Percentiles rank a stretch among this genome's conserved stretches.
phyloP scores from a whole-genome alignment of 1,284 basidiomycete genomes.

The Ceratobasidium sp. region DNA sequence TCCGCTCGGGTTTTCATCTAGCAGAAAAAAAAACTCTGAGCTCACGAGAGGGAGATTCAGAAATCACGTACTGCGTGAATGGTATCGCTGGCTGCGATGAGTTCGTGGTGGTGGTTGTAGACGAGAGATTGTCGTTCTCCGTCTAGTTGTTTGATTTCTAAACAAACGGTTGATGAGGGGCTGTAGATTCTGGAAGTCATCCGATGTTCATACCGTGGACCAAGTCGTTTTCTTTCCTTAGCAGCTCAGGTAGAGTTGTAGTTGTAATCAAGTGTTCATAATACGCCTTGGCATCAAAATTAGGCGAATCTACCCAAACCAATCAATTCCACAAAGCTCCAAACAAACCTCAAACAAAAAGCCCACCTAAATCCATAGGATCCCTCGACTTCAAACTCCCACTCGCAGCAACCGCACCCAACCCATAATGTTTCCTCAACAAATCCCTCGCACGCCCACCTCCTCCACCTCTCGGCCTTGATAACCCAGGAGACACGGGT shows the following conservation, averaged over 20 bases:
- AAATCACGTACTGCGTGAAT: slow-evolving; percentile 77
- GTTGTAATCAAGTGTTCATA: slow-evolving; percentile 88
- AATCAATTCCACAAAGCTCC: neutral
- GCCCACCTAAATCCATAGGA: slow-evolving; percentile 83
- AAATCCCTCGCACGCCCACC: slow-evolving; percentile 74
- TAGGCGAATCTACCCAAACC: slow-evolving; percentile 72
- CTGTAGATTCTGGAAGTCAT: no score
- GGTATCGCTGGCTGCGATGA: slow-evolving; percentile 91
- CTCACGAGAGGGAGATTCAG: neutral
- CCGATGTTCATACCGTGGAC: slow-evolving; percentile 65
- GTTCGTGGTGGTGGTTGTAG: slow-evolving; percentile 94
- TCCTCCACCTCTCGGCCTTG: slow-evolving; percentile 19
- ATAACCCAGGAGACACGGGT: slow-evolving; percentile 27
- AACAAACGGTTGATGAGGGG: neutral
- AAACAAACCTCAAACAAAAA: neutral
- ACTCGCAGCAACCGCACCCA: slow-evolving; percentile 77
- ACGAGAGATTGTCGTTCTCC: slow-evolving; percentile 90
- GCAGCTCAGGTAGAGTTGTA: slow-evolving; percentile 74
- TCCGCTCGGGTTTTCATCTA: slow-evolving; percentile 89
- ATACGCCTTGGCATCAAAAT: slow-evolving; percentile 83
- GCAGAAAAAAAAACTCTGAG: neutral
- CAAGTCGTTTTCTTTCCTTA: slow-evolving; percentile 84
- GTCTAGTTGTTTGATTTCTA: slow-evolving; percentile 88
- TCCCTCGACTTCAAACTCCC: slow-evolving; percentile 69
- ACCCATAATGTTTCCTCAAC: slow-evolving; percentile 84